A percentile compares a stretch with the other conserved stretches of the same genome.
Evolutionary conservation across 106 monocot species (phyloP).

Genomic region (Apostasia shenzhenica): DNA sequence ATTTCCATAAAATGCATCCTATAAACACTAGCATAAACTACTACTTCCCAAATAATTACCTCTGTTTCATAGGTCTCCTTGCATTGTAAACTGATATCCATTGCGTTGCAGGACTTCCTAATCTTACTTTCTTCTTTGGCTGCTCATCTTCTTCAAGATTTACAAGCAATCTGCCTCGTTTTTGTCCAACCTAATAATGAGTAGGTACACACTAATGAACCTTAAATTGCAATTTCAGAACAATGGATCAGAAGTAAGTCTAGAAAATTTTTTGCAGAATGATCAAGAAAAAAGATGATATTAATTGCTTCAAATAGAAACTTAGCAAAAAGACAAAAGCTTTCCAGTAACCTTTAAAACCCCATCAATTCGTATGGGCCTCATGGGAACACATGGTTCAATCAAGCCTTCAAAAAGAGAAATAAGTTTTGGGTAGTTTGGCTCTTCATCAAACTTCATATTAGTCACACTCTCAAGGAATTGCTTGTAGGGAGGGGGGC

Average conservation of each 20-base stretch:
- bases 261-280: neutral
- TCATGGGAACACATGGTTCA: constrained; percentile 55
- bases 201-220: neutral
- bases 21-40: neutral
- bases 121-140: constrained; percentile 82
- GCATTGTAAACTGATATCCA: constrained; percentile 99
- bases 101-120: constrained; percentile 91
- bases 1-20: neutral
- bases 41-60: constrained; percentile 30
- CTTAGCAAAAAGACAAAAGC: neutral
- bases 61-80: constrained; percentile 92
- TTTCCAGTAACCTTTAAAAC: constrained; percentile 63
- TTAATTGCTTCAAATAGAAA: constrained; percentile 2
- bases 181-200: constrained; percentile 82
- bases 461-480: constrained; percentile 84
- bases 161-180: constrained; percentile 62
- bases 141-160: constrained; percentile 98
- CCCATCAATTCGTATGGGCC: constrained; percentile 92
- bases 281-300: neutral
- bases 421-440: constrained; percentile 84
- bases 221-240: neutral
- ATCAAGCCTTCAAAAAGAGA: constrained; percentile 86
- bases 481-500: constrained; percentile 81
- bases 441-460: constrained; percentile 97
- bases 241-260: neutral